Percentiles rank a stretch among this genome's conserved stretches.
Conservation (phyloP, 371 early-diverging fungal species). For the Saksenaea vasiformis region DNA sequence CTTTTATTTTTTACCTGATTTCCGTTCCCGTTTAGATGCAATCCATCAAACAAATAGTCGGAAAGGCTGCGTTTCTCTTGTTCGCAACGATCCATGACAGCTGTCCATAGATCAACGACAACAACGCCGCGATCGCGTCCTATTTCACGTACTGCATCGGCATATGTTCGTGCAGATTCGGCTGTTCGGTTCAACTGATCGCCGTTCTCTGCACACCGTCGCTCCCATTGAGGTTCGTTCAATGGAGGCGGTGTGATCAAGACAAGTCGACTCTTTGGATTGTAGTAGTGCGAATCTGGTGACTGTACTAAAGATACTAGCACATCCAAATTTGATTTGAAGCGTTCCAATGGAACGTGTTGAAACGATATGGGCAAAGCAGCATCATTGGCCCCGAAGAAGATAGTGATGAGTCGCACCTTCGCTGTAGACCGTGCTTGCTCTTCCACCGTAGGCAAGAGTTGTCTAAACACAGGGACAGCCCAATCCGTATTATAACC, state of each 20-base stretch:
- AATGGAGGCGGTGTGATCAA: constrained; percentile 80
- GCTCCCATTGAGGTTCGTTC: constrained; percentile 59
- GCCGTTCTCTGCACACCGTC: constrained; percentile 37
- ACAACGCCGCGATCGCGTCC: constrained; percentile 46
- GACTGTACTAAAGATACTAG: constrained; percentile 57
- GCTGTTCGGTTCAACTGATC: constrained; percentile 47
- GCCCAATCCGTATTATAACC: constrained; percentile 80
- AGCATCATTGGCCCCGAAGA: constrained; percentile 89
- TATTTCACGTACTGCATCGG: constrained; percentile 55
- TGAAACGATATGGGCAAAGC: constrained; percentile 52
- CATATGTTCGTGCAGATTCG: constrained; percentile 54
- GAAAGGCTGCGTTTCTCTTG: constrained; percentile 16
- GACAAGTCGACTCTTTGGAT: constrained; percentile 61
- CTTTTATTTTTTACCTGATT: constrained; percentile 41
- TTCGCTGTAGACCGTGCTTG: constrained; percentile 32
- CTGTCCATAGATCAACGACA: constrained; percentile 64
- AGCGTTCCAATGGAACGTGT: constrained; percentile 69
- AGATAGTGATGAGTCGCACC: constrained; percentile 67
- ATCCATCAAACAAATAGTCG: constrained; percentile 63
- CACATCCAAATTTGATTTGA: constrained; percentile 53
- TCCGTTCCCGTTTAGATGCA: constrained; percentile 64
- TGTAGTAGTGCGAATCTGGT: constrained; percentile 53
- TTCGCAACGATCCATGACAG: constrained; percentile 33
- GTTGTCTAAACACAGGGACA: constrained; percentile 55
- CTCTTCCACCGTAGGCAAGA: constrained; percentile 48